A percentile compares a stretch with the other conserved stretches of the same genome.
Evolutionary conservation across 2,329 filamentous ascomycete genomes (phyloP).

Genomic region (Fusarium verticillioides): DNA sequence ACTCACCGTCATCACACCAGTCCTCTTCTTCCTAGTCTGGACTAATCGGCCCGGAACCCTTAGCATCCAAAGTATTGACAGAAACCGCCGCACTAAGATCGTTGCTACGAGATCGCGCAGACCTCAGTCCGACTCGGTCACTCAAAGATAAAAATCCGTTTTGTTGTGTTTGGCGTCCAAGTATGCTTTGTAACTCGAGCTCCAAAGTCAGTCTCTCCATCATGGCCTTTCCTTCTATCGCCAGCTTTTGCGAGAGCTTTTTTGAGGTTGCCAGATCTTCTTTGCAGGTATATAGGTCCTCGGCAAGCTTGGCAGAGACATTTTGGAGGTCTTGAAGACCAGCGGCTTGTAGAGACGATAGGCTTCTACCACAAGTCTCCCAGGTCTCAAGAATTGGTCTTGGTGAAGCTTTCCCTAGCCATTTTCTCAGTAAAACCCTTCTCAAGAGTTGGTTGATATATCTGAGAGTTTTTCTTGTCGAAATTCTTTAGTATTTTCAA

Average conservation of each 20-base stretch:
- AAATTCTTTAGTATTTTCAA: fast-evolving
- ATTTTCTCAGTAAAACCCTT: not conserved
- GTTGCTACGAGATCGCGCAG: not conserved
- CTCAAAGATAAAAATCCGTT: not conserved
- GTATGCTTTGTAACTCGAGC: not conserved
- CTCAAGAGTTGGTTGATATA: too few species aligned
- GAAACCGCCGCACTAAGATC: too few species aligned
- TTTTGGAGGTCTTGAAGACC: not conserved
- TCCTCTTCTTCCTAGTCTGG: too few species aligned
- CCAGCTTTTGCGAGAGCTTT: not conserved
- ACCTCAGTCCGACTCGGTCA: not conserved
- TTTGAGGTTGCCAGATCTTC: not conserved
- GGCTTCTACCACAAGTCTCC: not conserved
- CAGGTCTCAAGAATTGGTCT: not conserved
- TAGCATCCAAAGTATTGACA: not conserved
- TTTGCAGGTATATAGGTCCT: not conserved
- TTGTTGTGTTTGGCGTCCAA: not conserved
- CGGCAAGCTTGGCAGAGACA: not conserved
- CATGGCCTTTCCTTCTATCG: not conserved
- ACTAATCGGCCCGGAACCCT: fast-evolving
- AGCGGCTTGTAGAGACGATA: not conserved
- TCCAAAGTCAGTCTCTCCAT: not conserved
- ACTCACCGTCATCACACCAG: not conserved
- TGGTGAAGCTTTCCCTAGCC: not conserved
- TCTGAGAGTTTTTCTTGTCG: not conserved